Percentiles rank a stretch among this genome's conserved stretches.
Conservation (phyloP, 2,329 filamentous ascomycete genomes). For the Botrytis deweyae region DNA sequence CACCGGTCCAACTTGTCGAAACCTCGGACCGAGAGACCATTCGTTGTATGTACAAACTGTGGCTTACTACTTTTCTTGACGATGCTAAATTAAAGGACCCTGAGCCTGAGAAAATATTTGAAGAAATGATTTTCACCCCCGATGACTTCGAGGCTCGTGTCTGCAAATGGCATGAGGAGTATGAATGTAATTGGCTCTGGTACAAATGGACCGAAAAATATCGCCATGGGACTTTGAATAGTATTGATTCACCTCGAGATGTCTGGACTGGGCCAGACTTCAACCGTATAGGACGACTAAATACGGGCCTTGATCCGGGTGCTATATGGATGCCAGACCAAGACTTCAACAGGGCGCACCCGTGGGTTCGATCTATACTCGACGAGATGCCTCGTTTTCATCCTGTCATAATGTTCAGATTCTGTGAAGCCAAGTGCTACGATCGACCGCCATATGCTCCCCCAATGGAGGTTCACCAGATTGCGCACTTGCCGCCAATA, state of each 20-base stretch:
- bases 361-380: background rate
- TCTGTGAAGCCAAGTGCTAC: background rate
- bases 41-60: constrained; percentile 4
- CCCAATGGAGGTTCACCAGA: too few relatives aligned
- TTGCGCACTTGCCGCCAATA: too few relatives aligned
- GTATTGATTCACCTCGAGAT: background rate
- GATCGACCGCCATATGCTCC: background rate
- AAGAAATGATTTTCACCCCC: background rate
- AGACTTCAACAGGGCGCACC: background rate
- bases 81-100: background rate
- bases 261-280: background rate
- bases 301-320: fast-evolving
- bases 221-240: background rate
- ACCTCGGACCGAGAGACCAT: background rate
- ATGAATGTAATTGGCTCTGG: background rate
- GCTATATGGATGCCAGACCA: background rate
- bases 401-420: background rate
- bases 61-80: background rate
- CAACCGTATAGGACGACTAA: too few relatives aligned
- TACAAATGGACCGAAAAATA: background rate
- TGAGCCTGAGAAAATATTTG: background rate
- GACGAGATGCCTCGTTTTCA: background rate
- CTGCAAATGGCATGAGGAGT: background rate
- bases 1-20: background rate
- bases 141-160: background rate